Conservation (phyloP, 75 land plant genomes). For the Gnetum montanum region DNA sequence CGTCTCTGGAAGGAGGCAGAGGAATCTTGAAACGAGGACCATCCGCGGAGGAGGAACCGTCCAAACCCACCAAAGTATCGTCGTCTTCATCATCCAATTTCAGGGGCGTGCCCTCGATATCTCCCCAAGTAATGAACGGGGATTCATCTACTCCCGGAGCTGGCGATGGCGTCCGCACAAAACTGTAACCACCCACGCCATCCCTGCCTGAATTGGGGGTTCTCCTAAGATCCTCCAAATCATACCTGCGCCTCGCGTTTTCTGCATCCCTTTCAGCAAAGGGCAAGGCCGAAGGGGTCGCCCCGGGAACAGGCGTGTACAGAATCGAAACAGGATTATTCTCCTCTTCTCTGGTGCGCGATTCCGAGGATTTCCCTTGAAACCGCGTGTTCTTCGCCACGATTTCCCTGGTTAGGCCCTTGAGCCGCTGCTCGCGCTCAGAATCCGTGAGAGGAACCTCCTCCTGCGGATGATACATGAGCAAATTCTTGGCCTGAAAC, state of each 20-base stretch:
- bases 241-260: constrained; percentile 57
- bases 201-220: constrained; percentile 42
- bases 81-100: constrained; percentile 75
- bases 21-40: constrained; percentile 95
- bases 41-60: constrained; percentile 43
- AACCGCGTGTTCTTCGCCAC: constrained; percentile 58
- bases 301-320: constrained; percentile 73
- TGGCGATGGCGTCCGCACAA: constrained; percentile 84
- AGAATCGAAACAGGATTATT: constrained; percentile 46
- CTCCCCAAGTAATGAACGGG: constrained; percentile 98
- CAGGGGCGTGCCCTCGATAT: constrained; percentile 93
- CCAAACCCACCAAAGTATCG: constrained; percentile 72
- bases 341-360: constrained; percentile 58
- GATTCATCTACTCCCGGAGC: constrained; percentile 95
- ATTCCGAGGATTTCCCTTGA: constrained; percentile 55
- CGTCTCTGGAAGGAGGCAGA: constrained; percentile 65
- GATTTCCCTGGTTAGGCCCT: constrained; percentile 67
- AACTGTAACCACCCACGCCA: constrained; percentile 67
- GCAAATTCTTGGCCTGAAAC: constrained; percentile 70
- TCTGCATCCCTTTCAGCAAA: constrained; percentile 58
- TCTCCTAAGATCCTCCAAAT: constrained; percentile 84
- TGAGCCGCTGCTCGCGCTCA: constrained; percentile 58
- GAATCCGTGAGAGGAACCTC: constrained; percentile 75
- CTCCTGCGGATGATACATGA: constrained; percentile 81
- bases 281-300: constrained; percentile 58